Evolutionary conservation across 2,329 filamentous ascomycete species (phyloP), one percentile per base, ranked within the genome.

Genomic region (Diplodia scrobiculata): DNA sequence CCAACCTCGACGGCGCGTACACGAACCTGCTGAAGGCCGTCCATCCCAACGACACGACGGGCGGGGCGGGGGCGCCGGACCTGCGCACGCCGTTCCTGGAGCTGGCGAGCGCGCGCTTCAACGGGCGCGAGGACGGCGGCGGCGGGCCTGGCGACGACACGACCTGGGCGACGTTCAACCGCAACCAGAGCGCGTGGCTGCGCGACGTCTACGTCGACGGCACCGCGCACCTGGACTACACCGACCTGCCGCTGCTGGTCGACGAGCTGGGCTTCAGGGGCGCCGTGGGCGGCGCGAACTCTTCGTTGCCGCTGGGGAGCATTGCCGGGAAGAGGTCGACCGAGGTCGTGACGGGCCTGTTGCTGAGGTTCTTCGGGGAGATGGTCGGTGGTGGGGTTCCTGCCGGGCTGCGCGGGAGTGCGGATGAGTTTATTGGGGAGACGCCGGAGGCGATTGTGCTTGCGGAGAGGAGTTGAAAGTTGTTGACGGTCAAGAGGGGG

Each of bases 101-200:
- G 68, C 50, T 74, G 17, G 69, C 68, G 1, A 68, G 69, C 13
- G 68, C 70, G 34, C 69, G 54, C 13, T 59, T 68, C 9, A 50
- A 60, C 5, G 48, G 55, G 2, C 1, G 63, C 19, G 54, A 59
- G 54, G 54, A 59, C 25, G 68, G 25, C 25, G 25, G 25, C 25
- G 25, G 25, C 25, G 25, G 25, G 25, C 25, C 25, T 3, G 25
- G 25, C 25, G 54, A 3, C 17, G 51, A 73, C 51, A 34, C 69
- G 0, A 68, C 71, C 1, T 73, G 71, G 71, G 41, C 66, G 5
- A 29, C 27, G 0, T 74, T 74, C 25, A 68, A 69, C 4, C 19
- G 29, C 1, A 69, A 69, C n/a, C 70, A 73, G 65, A 67, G 67
- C 10, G 71, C 69, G 5, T 74, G 72, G 72, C 68, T 68, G 58